Conservation (phyloP, 371 early-diverging fungal species). For the Nosema muscidifuracis region DNA sequence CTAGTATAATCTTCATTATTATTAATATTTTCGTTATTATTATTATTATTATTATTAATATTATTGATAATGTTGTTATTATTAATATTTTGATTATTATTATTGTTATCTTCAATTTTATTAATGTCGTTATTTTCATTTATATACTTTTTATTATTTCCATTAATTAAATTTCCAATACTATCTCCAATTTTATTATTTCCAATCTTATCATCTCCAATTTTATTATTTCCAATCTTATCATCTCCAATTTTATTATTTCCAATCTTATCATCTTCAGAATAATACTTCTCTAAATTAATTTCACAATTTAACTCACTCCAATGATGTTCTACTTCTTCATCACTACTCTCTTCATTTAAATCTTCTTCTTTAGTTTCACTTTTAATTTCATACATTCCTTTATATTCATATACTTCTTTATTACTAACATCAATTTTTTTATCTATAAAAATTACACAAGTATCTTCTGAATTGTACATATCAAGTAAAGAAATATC, state of each 20-base stretch:
- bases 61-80: constrained; percentile 21
- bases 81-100: constrained; percentile 19
- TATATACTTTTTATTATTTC: neutral
- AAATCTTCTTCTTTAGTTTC: neutral
- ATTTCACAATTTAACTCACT: constrained; percentile 15
- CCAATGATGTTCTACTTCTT: constrained; percentile 11
- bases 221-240: no score
- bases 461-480: constrained; percentile 37
- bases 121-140: neutral
- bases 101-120: neutral
- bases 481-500: constrained; percentile 38
- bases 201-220: no score
- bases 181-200: neutral
- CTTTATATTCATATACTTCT: constrained; percentile 25
- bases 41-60: constrained; percentile 30
- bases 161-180: neutral
- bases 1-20: constrained; percentile 8
- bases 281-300: constrained; percentile 8
- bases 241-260: no score
- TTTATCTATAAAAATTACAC: constrained; percentile 38
- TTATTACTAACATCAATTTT: constrained; percentile 22
- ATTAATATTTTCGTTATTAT: constrained; percentile 23
- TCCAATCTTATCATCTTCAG: no score
- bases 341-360: neutral
- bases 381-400: neutral